Evolutionary conservation across 495 filamentous ascomycete species (phyloP).

Genomic region (Aspergillus funiculosus): DNA sequence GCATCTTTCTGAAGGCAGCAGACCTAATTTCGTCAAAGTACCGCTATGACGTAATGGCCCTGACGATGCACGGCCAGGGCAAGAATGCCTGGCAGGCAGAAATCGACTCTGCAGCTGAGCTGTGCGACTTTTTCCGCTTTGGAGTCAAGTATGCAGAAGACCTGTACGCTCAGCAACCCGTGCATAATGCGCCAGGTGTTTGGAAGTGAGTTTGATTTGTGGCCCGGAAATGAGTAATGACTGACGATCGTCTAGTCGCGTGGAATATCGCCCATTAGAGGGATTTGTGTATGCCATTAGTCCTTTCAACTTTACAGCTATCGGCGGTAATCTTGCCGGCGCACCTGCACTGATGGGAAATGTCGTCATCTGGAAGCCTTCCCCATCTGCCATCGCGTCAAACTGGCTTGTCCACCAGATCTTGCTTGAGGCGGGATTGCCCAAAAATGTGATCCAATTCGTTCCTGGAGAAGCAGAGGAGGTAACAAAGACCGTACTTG

Average conservation of each 20-base stretch:
- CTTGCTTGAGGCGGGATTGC: constrained; percentile 74
- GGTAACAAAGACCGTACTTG: constrained; percentile 65
- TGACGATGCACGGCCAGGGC: constrained; percentile 89
- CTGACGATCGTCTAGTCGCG: constrained; percentile 40
- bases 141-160: constrained; percentile 86
- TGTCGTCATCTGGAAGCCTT: constrained; percentile 85
- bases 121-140: constrained; percentile 83
- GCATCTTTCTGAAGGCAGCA: constrained; percentile 88
- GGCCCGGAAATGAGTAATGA: background rate
- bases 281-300: constrained; percentile 83
- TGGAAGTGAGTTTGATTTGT: constrained; percentile 55
- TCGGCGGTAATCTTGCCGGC: constrained; percentile 72
- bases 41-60: constrained; percentile 85
- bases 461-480: constrained; percentile 73
- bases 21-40: constrained; percentile 86
- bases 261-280: constrained; percentile 77
- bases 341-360: constrained; percentile 77
- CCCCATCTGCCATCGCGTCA: constrained; percentile 66
- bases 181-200: constrained; percentile 66
- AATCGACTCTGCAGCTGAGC: constrained; percentile 89
- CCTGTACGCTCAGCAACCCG: constrained; percentile 76
- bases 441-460: constrained; percentile 76
- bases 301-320: constrained; percentile 88
- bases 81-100: constrained; percentile 97
- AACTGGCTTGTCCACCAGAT: constrained; percentile 80